Base-by-base conservation (phyloP, 2,329 filamentous ascomycete species). In the Curvularia sp. region DNA sequence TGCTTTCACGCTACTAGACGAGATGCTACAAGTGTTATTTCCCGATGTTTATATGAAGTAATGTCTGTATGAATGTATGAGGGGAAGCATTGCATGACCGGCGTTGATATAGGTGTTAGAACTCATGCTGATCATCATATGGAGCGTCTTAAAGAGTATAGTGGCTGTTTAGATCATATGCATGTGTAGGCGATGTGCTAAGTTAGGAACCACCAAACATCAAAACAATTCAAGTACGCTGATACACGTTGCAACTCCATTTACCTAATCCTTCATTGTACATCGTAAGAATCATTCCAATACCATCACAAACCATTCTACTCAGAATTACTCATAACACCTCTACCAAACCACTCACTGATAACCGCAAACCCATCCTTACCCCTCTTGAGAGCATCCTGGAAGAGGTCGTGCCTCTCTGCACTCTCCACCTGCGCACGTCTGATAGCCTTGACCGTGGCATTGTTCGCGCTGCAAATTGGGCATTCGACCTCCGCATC, bases 281-380 rank as follows among this genome's bases (percentile, higher is more conserved):
- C 35, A 9, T 38, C 35, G 15, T 26, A 43, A 43, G 10, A 15
- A 13, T 18, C 44, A 31, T 33, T 30, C 30, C 30, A 18, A 15
- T 38, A 8, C 35, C 6, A 18, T 12, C 15, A 38, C 6, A 35
- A 15, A 1, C 15, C 6, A 38, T 18, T 30, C 48, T 69, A 75
- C 38, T 75, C 74, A 20, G 60, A 58, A 33, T 58, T 57, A 35
- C 83, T 85, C 93, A 98, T 96, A 3, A 98, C 93, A 0, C 95
- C 94, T 57, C 93, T 83, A 0, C 93, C 94, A 82, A 97, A 98
- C 86, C 95, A 99, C 73, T 97, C 92, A 60, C 92, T 92, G 55
- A 98, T 86, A 1, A 92, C 94, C n/a, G 87, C 90, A 76, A 98
- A 97, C 52, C 91, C 85, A 77, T 97, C 93, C 39, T 88, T 87